phyloP scores from a whole-genome alignment of 352 stramenopile species.

The Achlya hypogyna region DNA sequence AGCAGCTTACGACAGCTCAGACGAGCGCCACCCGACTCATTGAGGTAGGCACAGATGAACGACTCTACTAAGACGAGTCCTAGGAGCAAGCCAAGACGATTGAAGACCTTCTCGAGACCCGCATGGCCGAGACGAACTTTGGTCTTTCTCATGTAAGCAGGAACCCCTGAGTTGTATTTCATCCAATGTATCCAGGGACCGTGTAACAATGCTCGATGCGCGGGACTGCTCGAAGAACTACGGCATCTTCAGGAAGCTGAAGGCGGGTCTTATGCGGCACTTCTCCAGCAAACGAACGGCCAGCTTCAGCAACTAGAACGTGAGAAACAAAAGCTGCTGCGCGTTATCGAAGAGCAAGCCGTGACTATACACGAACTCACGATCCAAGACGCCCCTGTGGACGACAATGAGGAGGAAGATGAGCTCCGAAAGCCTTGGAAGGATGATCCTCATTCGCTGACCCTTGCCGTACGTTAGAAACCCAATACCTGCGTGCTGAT shows the following conservation, averaged over 20 bases:
- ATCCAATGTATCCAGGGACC: no score
- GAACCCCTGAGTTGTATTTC: no score
- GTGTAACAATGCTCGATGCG: not conserved
- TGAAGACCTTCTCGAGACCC: slow-evolving; percentile 45
- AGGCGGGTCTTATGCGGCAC: not conserved
- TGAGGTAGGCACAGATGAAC: slow-evolving; percentile 30
- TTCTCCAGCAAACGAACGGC: slow-evolving; percentile 12
- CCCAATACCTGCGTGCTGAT: not conserved
- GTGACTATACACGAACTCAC: slow-evolving; percentile 74
- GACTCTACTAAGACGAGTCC: not conserved
- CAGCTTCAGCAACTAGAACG: slow-evolving; percentile 37
- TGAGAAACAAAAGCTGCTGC: slow-evolving; percentile 36
- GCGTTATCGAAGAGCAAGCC: slow-evolving; percentile 44
- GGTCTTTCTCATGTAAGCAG: not conserved
- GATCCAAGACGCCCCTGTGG: slow-evolving; percentile 34
- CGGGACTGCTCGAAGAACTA: not conserved
- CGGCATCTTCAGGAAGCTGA: not conserved
- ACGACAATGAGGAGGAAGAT: slow-evolving; percentile 22
- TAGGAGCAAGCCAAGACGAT: slow-evolving; percentile 72
- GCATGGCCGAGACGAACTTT: not conserved
- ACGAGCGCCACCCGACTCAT: slow-evolving; percentile 66
- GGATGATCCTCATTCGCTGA: not conserved
- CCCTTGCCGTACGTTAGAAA: not conserved
- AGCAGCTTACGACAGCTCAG: slow-evolving; percentile 59
- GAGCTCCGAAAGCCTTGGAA: not conserved